Conservation (phyloP, 169 alveolate genomes). For the Cryptosporidium tyzzeri region DNA sequence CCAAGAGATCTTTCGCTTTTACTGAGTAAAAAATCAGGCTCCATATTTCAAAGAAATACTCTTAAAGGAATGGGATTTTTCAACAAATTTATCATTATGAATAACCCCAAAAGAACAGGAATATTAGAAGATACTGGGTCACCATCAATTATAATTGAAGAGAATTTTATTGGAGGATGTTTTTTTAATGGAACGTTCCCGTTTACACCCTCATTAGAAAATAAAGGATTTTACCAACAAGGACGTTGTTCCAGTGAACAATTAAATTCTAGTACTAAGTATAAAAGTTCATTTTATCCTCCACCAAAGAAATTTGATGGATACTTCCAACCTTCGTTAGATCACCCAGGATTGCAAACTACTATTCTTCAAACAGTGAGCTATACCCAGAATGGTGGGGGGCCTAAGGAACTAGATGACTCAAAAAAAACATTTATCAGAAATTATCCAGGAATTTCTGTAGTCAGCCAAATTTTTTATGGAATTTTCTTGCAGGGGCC, state of each 20-base stretch:
- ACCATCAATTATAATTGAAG: slow-evolving; percentile 36
- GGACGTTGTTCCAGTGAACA: slow-evolving; percentile 58
- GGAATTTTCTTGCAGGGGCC: slow-evolving; percentile 73
- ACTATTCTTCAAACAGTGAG: slow-evolving; percentile 22
- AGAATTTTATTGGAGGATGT: slow-evolving; percentile 73
- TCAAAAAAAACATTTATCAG: slow-evolving; percentile 43
- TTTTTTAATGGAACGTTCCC: slow-evolving; percentile 70
- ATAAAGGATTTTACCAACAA: slow-evolving; percentile 15
- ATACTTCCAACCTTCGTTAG: slow-evolving; percentile 45
- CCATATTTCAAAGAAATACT: slow-evolving; percentile 56
- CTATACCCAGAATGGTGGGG: slow-evolving; percentile 33
- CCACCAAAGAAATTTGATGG: slow-evolving; percentile 66
- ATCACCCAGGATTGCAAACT: slow-evolving; percentile 54
- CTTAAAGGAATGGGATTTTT: slow-evolving; percentile 47
- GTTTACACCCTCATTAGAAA: slow-evolving; percentile 59
- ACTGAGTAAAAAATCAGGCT: slow-evolving; percentile 28
- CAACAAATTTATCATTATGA: slow-evolving; percentile 50
- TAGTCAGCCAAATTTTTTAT: slow-evolving; percentile 37
- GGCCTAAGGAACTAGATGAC: neutral
- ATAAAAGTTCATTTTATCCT: slow-evolving; percentile 60
- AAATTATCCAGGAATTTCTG: slow-evolving; percentile 60
- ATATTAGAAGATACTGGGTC: slow-evolving; percentile 35
- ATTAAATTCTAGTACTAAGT: slow-evolving; percentile 28
- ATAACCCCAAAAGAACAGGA: slow-evolving; percentile 39
- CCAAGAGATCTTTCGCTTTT: slow-evolving; percentile 37